These are phyloP conservation scores for Scedosporium boydii DNA, from an alignment of 2,329 filamentous ascomycete genomes.

Conservation along the genomic window DNA sequence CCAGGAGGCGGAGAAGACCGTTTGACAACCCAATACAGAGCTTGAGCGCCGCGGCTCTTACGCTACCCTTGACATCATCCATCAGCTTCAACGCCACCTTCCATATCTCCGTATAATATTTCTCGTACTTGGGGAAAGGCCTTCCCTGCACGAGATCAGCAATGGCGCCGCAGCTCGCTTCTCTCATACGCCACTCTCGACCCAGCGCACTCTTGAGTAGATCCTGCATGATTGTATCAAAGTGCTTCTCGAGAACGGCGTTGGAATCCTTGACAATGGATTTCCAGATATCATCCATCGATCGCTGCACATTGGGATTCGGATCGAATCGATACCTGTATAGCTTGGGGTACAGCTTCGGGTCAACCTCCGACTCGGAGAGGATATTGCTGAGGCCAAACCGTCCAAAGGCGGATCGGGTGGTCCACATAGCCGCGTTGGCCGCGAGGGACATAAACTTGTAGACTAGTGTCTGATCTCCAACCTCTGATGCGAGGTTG, in stretches of 20 bases:
- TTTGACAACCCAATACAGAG: slow-evolving; percentile 79
- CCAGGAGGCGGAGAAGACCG: slow-evolving; percentile 74
- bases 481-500: slow-evolving; percentile 90
- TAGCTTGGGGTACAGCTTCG: slow-evolving; percentile 90
- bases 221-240: slow-evolving; percentile 83
- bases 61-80: slow-evolving; percentile 91
- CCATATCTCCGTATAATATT: slow-evolving; percentile 80
- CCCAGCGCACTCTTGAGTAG: slow-evolving; percentile 77
- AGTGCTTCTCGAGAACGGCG: slow-evolving; percentile 67
- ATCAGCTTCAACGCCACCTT: slow-evolving; percentile 78
- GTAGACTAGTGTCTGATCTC: slow-evolving; percentile 92
- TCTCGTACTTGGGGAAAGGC: slow-evolving; percentile 66
- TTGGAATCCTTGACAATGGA: slow-evolving; percentile 84
- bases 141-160: slow-evolving; percentile 79
- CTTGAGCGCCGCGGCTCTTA: slow-evolving; percentile 69
- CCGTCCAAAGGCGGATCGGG: slow-evolving; percentile 87
- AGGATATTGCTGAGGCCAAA: slow-evolving; percentile 90
- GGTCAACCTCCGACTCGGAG: slow-evolving; percentile 78
- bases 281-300: slow-evolving; percentile 98
- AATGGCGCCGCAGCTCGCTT: slow-evolving; percentile 86
- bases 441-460: slow-evolving; percentile 96
- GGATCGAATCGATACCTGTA: slow-evolving; percentile 94
- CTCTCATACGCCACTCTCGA: slow-evolving; percentile 85
- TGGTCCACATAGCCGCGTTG: slow-evolving; percentile 94
- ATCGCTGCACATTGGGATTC: slow-evolving; percentile 81